Base-by-base conservation (phyloP, 495 filamentous ascomycete species). In the Talaromyces liani region DNA sequence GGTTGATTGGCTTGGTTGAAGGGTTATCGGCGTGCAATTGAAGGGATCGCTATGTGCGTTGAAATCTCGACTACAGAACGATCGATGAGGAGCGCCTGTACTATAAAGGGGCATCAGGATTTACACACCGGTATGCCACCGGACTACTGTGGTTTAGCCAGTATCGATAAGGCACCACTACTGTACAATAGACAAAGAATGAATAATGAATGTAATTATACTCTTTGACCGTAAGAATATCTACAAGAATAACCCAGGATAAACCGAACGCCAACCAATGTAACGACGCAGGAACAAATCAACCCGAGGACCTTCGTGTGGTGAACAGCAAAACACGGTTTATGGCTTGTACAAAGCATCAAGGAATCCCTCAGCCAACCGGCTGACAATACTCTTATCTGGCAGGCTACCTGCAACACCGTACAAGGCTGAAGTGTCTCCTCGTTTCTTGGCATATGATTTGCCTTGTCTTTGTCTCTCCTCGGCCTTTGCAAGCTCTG, bases 271-370 rank as follows among this genome's bases (percentile, higher is more conserved):
- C 56, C 56, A 12, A 58, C 29, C 56, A 58, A 58, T 36, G 56
- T 34, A 27, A 58, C 14, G 10, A 55, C 14, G n/a, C 27, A 36
- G 31, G 18, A 25, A 36, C 27, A 36, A 36, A 33, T 8, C 53
- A 14, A 25, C 22, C 53, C 20, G 16, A 56, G 22, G 16, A 18
- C 9, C 20, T 29, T 16, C 20, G 16, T 29, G 14, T 24, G 25
- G 22, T 9, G 8, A 56, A 4, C n/a, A 6, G 12, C 9, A 1
- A n/a, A 16, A 16, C 22, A n/a, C 18, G 14, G 34, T 67, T 80
- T 79, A 96, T 49, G 91, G 91, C 80, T 98, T 97, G 72, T 98
- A 99, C 74, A 97, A 74, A 59, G 92, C 90, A 81, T 99, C 93
- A 69, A 99, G 82, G 77, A 98, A 99, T 27, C 92, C 94, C 63